phyloP scores from a whole-genome alignment of 768 basidiomycete species.

The Pleurotus djamor region DNA sequence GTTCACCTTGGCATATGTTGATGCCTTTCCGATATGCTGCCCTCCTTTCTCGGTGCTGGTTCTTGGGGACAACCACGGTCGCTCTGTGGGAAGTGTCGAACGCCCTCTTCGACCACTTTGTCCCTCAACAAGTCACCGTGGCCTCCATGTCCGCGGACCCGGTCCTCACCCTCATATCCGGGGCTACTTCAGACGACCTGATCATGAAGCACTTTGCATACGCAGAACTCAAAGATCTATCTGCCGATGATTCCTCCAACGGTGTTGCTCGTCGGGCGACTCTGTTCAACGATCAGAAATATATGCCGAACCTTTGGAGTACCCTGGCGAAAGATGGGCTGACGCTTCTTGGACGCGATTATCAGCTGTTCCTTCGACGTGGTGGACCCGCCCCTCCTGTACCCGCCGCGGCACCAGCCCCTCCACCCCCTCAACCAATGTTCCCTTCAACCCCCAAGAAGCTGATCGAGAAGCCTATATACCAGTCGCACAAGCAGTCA shows the following conservation, averaged over 20 bases:
- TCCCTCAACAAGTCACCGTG: slow-evolving; percentile 55
- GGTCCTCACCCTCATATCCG: slow-evolving; percentile 58
- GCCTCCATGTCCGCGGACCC: slow-evolving; percentile 46
- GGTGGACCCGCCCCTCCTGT: slow-evolving; percentile 39
- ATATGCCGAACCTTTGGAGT: slow-evolving; percentile 62
- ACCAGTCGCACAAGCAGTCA: slow-evolving; percentile 40
- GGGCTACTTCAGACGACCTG: slow-evolving; percentile 50
- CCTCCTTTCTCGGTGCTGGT: slow-evolving; percentile 46
- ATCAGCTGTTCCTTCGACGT: slow-evolving; percentile 60
- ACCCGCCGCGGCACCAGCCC: slow-evolving; percentile 12
- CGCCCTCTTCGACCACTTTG: slow-evolving; percentile 54
- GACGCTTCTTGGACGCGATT: slow-evolving; percentile 63
- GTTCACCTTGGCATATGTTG: slow-evolving; percentile 50
- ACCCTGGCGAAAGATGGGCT: slow-evolving; percentile 57
- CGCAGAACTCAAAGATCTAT: slow-evolving; percentile 53
- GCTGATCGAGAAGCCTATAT: slow-evolving; percentile 41
- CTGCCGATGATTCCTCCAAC: slow-evolving; percentile 37
- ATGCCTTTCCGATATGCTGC: slow-evolving; percentile 45
- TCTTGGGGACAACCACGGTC: slow-evolving; percentile 48
- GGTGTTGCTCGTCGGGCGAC: slow-evolving; percentile 45
- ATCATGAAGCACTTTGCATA: slow-evolving; percentile 67
- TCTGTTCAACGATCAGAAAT: slow-evolving; percentile 70
- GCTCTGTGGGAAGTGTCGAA: slow-evolving; percentile 65
- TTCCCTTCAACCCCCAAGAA: slow-evolving; percentile 35
- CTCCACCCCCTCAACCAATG: slow-evolving; percentile 8